Conservation (phyloP, 805 yeast species). For the Myxozyma nipponensis region DNA sequence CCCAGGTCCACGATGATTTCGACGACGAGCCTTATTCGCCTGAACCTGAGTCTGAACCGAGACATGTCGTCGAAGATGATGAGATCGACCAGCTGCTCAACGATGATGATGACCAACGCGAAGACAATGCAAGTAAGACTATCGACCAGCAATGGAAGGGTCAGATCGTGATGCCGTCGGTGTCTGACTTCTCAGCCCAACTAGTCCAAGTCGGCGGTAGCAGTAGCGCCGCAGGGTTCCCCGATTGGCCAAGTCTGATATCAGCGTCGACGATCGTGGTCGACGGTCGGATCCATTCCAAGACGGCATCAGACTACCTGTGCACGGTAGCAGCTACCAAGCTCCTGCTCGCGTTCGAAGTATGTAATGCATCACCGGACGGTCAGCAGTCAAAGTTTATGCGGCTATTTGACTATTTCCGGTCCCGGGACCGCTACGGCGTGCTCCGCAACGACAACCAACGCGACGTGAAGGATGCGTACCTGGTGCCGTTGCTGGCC, state of each 20-base stretch:
- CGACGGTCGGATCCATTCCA: slow-evolving; percentile 59
- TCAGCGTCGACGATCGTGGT: slow-evolving; percentile 40
- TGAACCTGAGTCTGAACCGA: neutral
- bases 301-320: slow-evolving; percentile 56
- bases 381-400: slow-evolving; percentile 34
- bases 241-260: slow-evolving; percentile 26
- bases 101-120: slow-evolving; percentile 20
- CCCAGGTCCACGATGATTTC: neutral
- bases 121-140: slow-evolving; percentile 21
- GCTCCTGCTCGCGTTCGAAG: slow-evolving; percentile 47
- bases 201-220: slow-evolving; percentile 42
- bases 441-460: slow-evolving; percentile 50
- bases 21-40: neutral
- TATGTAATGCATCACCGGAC: slow-evolving; percentile 38
- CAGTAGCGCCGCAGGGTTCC: slow-evolving; percentile 14
- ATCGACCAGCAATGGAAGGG: slow-evolving; percentile 46
- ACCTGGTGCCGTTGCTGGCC: slow-evolving; percentile 45
- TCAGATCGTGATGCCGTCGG: slow-evolving; percentile 47
- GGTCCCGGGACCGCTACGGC: slow-evolving; percentile 50
- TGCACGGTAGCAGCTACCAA: slow-evolving; percentile 44
- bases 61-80: slow-evolving; percentile 6
- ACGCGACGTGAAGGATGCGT: slow-evolving; percentile 57
- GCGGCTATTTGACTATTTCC: slow-evolving; percentile 47
- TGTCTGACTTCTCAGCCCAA: slow-evolving; percentile 44
- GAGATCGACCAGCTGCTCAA: slow-evolving; percentile 26